Conservation (phyloP, 192 early-diverging fungal genomes). For the Podochytrium sp. region DNA sequence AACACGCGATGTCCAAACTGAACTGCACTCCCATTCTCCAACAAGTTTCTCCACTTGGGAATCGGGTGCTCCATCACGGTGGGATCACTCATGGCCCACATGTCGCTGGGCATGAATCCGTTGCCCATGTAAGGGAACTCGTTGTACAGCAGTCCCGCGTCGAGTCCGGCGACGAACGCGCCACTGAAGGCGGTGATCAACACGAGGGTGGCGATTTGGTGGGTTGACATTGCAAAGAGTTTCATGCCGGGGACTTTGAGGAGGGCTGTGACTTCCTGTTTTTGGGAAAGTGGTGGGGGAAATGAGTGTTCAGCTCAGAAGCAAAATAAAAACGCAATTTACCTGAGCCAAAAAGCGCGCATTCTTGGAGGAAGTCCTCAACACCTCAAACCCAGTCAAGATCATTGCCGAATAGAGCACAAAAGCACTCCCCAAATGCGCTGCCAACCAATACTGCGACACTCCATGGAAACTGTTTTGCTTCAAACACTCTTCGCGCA, state of each 20-base stretch:
- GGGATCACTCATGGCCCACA: slow-evolving; percentile 55
- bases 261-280: slow-evolving; percentile 16
- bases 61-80: slow-evolving; percentile 45
- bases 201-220: slow-evolving; percentile 69
- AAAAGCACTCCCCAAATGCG: slow-evolving; percentile 89
- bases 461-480: slow-evolving; percentile 87
- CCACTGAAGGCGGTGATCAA: slow-evolving; percentile 89
- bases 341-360: slow-evolving; percentile 1
- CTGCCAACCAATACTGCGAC: slow-evolving; percentile 90
- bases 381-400: slow-evolving; percentile 76
- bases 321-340: not conserved
- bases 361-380: slow-evolving; percentile 49
- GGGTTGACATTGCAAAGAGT: slow-evolving; percentile 55
- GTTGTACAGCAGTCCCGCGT: slow-evolving; percentile 96
- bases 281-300: not conserved
- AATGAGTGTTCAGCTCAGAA: not conserved
- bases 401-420: slow-evolving; percentile 82
- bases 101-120: slow-evolving; percentile 73
- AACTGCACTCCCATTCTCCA: slow-evolving; percentile 93
- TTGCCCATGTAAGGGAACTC: slow-evolving; percentile 95
- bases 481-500: slow-evolving; percentile 78
- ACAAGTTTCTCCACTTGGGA: slow-evolving; percentile 80
- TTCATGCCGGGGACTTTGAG: slow-evolving; percentile 5
- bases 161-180: slow-evolving; percentile 94
- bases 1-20: slow-evolving; percentile 95